These are phyloP conservation scores for Heterobasidion occidentale DNA, from an alignment of 1,284 basidiomycete species.

Conservation along the genomic window DNA sequence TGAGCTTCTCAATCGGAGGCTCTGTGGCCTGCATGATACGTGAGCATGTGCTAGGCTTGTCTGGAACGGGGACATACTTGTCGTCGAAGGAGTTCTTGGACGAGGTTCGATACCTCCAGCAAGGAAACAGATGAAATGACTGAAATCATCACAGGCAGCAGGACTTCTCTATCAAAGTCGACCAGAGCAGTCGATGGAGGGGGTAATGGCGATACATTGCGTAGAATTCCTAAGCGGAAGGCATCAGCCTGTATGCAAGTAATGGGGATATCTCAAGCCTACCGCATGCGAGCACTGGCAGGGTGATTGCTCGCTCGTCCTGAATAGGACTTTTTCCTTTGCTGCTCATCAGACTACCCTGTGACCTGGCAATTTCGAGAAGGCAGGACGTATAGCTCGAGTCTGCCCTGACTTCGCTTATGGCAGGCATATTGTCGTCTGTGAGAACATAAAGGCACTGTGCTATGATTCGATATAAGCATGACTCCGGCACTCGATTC, in stretches of 20 bases:
- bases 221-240: conserved; percentile 52
- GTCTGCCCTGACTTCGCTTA: conserved; percentile 52
- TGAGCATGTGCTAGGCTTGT: neutral
- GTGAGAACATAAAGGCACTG: conserved; percentile 88
- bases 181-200: conserved; percentile 55
- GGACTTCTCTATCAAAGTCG: conserved; percentile 64
- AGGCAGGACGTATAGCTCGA: conserved; percentile 64
- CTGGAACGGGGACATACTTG: conserved; percentile 31
- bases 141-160: conserved; percentile 68
- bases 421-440: conserved; percentile 75
- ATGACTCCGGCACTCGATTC: neutral
- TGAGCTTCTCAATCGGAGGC: conserved; percentile 47
- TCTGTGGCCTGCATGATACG: conserved; percentile 30
- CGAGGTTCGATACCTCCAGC: conserved; percentile 39
- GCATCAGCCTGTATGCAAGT: neutral
- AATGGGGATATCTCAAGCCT: conserved; percentile 13
- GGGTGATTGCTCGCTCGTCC: conserved; percentile 43
- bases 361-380: conserved; percentile 52
- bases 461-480: conserved; percentile 36
- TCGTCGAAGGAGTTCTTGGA: conserved; percentile 45
- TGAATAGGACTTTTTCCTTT: conserved; percentile 36
- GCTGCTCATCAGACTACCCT: conserved; percentile 20
- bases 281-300: conserved; percentile 72
- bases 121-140: conserved; percentile 61
- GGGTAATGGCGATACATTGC: conserved; percentile 68